Conservation (phyloP, 2,329 filamentous ascomycete genomes). For the Aspergillus eucalypticola region DNA sequence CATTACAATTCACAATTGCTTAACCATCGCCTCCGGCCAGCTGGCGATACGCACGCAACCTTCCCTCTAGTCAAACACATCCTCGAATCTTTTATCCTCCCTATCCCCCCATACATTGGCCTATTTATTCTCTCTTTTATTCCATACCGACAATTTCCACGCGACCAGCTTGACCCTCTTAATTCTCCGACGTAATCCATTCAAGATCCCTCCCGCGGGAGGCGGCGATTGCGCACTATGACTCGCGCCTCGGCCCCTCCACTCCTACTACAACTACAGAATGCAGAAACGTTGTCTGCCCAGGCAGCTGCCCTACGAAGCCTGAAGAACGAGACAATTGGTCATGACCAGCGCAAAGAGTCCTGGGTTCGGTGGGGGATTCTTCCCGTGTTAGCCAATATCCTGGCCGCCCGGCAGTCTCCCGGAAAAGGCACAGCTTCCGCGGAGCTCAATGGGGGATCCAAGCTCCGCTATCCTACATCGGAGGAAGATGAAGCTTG, state of each 20-base stretch:
- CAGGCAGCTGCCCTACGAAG: constrained; percentile 62
- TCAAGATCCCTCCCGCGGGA: constrained; percentile 25
- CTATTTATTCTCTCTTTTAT: neutral
- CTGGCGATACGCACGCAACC: neutral
- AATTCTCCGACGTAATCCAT: constrained; percentile 5
- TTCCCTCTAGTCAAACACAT: neutral
- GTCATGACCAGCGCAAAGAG: constrained; percentile 84
- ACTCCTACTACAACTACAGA: constrained; percentile 59
- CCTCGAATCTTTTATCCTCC: neutral
- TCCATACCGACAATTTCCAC: neutral
- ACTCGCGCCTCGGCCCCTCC: constrained; percentile 55
- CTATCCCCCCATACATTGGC: neutral
- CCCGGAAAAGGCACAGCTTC: constrained; percentile 34
- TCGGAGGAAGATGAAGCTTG: constrained; percentile 67
- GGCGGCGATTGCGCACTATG: constrained; percentile 50
- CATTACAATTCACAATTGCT: neutral
- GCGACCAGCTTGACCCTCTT: neutral
- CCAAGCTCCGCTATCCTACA: constrained; percentile 33
- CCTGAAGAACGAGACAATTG: constrained; percentile 87
- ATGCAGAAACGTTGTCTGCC: constrained; percentile 47
- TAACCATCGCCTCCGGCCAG: neutral
- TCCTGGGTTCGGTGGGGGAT: constrained; percentile 70
- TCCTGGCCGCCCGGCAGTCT: constrained; percentile 48
- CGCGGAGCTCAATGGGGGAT: constrained; percentile 31
- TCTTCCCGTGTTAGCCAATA: constrained; percentile 54